These are phyloP conservation scores for Tilletia horrida DNA, from an alignment of 1,284 basidiomycete genomes.

Conservation along the genomic window DNA sequence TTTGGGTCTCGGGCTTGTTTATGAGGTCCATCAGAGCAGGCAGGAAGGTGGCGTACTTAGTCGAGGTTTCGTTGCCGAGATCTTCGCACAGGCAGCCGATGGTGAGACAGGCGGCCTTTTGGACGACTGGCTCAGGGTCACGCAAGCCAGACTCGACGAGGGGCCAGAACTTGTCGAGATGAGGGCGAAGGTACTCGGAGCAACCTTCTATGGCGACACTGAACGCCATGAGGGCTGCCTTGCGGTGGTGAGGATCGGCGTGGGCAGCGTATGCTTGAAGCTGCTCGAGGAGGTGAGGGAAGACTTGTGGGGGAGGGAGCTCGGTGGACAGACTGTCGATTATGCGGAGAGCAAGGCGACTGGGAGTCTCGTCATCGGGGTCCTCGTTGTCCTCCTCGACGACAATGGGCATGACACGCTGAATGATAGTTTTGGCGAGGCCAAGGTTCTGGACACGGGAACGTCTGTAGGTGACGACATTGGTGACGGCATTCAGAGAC, in stretches of 20 bases:
- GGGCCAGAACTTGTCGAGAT: conserved; percentile 90
- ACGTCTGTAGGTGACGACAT: conserved; percentile 90
- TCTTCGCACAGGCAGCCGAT: conserved; percentile 97
- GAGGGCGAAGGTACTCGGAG: conserved; percentile 93
- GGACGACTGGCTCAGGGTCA: conserved; percentile 78
- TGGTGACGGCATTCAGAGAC: conserved; percentile 88
- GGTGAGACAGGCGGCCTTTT: conserved; percentile 90
- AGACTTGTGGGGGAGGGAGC: conserved; percentile 91
- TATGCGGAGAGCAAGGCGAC: conserved; percentile 87
- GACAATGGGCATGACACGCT: conserved; percentile 88
- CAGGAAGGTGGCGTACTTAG: conserved; percentile 78
- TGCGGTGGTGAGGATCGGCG: conserved; percentile 64
- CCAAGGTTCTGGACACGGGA: conserved; percentile 84
- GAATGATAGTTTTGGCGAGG: conserved; percentile 80
- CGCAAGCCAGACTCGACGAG: conserved; percentile 84
- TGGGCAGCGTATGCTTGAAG: conserved; percentile 56
- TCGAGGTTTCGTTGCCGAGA: conserved; percentile 88
- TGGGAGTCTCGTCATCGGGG: conserved; percentile 79
- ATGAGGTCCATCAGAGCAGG: conserved; percentile 70
- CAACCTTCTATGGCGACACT: conserved; percentile 96
- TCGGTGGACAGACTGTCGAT: conserved; percentile 90
- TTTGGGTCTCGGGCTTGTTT: conserved; percentile 81
- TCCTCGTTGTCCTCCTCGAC: conserved; percentile 85
- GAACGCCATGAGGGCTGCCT: conserved; percentile 91
- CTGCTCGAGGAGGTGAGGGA: conserved; percentile 76